phyloP scores from a whole-genome alignment of 495 filamentous ascomycete genomes.

The Aspergillus sclerotiicarbonarius region DNA sequence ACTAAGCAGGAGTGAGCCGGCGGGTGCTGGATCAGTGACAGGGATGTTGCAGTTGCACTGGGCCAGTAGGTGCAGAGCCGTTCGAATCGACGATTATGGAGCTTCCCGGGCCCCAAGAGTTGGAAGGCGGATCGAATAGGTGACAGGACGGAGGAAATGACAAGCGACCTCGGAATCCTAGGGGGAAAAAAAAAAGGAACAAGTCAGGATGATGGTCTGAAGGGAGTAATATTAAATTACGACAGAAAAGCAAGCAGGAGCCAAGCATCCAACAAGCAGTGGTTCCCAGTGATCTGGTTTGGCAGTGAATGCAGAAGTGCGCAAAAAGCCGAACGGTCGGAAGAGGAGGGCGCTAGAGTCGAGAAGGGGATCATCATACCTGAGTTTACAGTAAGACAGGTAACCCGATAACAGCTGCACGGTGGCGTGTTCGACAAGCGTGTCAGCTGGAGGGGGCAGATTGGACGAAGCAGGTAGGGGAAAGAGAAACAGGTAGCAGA shows the following conservation, averaged over 20 bases:
- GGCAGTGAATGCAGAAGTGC: slow-evolving; percentile 4
- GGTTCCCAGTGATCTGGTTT: slow-evolving; percentile 4
- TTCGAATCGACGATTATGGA: slow-evolving; percentile 18
- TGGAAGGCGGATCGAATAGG: slow-evolving; percentile 6
- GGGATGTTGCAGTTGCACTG: slow-evolving; percentile 38
- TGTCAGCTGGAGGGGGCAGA: slow-evolving; percentile 11
- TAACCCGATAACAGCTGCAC: slow-evolving; percentile 13
- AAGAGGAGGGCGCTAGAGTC: slow-evolving; percentile 7
- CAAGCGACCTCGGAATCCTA: slow-evolving; percentile 11
- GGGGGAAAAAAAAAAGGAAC: slow-evolving; percentile 5
- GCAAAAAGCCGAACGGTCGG: slow-evolving; percentile 15
- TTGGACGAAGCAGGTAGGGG: background rate
- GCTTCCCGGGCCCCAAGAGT: slow-evolving; percentile 15
- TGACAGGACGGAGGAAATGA: slow-evolving; percentile 7
- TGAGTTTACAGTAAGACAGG: slow-evolving; percentile 13
- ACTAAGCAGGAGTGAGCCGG: slow-evolving; percentile 31
- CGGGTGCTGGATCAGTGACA: slow-evolving; percentile 38
- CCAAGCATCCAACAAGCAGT: background rate
- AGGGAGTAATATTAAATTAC: background rate
- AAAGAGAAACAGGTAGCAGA: background rate
- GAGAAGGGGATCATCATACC: slow-evolving; percentile 1
- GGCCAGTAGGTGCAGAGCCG: slow-evolving; percentile 28
- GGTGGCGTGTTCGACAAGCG: slow-evolving; percentile 13
- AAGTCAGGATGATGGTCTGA: slow-evolving; percentile 15
- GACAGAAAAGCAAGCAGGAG: slow-evolving; percentile 8